Base-by-base conservation (phyloP, 805 yeast genomes). In the Starmerella tilneyi region DNA sequence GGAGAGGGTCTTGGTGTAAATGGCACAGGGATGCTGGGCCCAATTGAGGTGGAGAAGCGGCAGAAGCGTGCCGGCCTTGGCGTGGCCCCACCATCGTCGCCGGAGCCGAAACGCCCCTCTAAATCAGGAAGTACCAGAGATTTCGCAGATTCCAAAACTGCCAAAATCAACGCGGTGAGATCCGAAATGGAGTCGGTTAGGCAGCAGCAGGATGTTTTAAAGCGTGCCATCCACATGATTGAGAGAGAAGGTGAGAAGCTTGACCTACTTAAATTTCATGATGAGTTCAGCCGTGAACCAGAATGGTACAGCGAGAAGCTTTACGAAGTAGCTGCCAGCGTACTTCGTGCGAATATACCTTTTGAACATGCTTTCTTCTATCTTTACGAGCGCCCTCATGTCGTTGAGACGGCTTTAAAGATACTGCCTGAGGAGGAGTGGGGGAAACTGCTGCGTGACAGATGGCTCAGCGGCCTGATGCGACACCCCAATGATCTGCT, bases 1-100 rank as follows among this genome's bases (percentile, higher is more conserved):
- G 97, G 98, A 0, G 68, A 73, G 56, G 97, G 96, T 0, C 70
- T 89, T n/a, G 98, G 98, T 2, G 66, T 66, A 5, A 60, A 69
- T 20, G 75, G 78, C 1, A 72, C 72, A 41, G 98, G 98, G 35
- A 84, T 85, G 1, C 70, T 72, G 0, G 75, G 71, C n/a, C 96
- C 97, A 0, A 77, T 89, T 6, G 80, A 83, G 49, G 80, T 83
- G 3, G 72, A 73, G 43, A 59, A 74, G 24, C 65, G 92, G 31
- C 81, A 83, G 0, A 73, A 48, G 21, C 17, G 30, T 13, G 41
- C 44, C 2, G 52, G 51, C 2, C 27, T 47, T n/a, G 45, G 48
- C 2, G n/a, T 41, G n/a, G 19, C 28, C 15, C 22, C 24, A 27
- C 11, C 32, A 7, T 27, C 28, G 7, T 9, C 40, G 3, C 12